phyloP scores from a whole-genome alignment of 2,329 filamentous ascomycete species.

The Septoria petroselini region DNA sequence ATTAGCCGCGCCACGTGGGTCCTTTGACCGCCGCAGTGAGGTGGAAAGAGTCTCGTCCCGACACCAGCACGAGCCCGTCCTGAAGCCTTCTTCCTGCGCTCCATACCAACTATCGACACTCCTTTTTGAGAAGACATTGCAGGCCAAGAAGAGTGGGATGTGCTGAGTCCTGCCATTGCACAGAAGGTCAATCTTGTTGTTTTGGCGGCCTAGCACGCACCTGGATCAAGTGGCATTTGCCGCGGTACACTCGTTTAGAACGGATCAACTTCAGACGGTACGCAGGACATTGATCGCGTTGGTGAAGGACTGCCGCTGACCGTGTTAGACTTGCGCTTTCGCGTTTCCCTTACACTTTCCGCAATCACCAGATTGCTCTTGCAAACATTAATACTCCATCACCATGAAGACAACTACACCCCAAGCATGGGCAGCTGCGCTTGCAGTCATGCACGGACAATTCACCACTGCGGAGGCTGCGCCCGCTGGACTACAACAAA shows the following conservation, averaged over 20 bases:
- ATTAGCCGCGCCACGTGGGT: constrained; percentile 22
- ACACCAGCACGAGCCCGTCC: constrained; percentile 5
- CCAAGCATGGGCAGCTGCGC: constrained; percentile 47
- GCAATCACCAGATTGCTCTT: constrained; percentile 22
- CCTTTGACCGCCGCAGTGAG: constrained; percentile 10
- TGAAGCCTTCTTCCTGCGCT: constrained; percentile 8
- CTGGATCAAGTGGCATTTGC: constrained; percentile 39
- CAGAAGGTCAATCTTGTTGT: constrained; percentile 15
- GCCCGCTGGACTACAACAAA: constrained; percentile 45
- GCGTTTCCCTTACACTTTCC: constrained; percentile 10
- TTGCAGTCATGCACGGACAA: constrained; percentile 44
- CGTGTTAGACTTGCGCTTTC: constrained; percentile 17
- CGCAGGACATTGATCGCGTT: constrained; percentile 2
- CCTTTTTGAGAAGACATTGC: constrained; percentile 26
- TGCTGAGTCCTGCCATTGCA: constrained; percentile 24
- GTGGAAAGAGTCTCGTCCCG: constrained; percentile 3
- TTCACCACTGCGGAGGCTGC: constrained; percentile 50
- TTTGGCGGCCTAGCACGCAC: constrained; percentile 27
- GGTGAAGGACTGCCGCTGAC: constrained; percentile 9
- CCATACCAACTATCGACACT: constrained; percentile 35
- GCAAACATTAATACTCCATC: constrained; percentile 27
- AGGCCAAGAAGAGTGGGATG: constrained; percentile 28
- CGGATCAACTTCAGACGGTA: constrained; percentile 38
- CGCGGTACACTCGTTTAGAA: constrained; percentile 54
- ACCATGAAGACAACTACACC: constrained; percentile 45